phyloP scores from a whole-genome alignment of 1,284 basidiomycete genomes.

The Ganoderma resinaceum region DNA sequence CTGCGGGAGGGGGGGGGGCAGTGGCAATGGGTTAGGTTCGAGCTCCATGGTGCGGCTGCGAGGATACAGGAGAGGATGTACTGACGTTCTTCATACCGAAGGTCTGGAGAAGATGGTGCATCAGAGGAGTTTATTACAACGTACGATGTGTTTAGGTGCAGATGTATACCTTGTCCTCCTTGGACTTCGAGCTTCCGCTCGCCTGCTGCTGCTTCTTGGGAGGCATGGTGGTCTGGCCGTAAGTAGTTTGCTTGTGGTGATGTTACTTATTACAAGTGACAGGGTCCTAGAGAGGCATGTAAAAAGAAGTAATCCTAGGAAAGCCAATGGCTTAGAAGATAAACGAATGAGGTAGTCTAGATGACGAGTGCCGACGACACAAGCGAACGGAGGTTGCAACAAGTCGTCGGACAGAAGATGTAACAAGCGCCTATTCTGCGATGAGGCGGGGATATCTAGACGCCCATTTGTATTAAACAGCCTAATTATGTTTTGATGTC shows the following conservation, averaged over 20 bases:
- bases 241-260: neutral
- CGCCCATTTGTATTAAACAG: neutral
- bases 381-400: neutral
- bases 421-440: neutral
- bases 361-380: neutral
- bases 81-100: conserved; percentile 94
- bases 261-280: neutral
- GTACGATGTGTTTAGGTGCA: conserved; percentile 14
- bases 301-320: no score
- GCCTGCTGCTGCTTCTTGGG: conserved; percentile 67
- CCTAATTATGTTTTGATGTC: no score
- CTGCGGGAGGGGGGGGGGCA: conserved; percentile 44
- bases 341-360: neutral
- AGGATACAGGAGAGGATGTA: conserved; percentile 20
- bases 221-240: conserved; percentile 55
- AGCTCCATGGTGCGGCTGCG: neutral
- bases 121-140: conserved; percentile 37
- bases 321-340: no score
- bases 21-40: conserved; percentile 1
- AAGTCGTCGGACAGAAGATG: neutral
- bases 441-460: neutral
- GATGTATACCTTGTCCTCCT: conserved; percentile 74
- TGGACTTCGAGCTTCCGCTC: conserved; percentile 64
- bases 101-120: conserved; percentile 58
- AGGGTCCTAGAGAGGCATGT: neutral